Evolutionary conservation across 305 asterid genomes (phyloP), one percentile per base, ranked within the genome.

Genomic region (Caryopteris hybrid): DNA sequence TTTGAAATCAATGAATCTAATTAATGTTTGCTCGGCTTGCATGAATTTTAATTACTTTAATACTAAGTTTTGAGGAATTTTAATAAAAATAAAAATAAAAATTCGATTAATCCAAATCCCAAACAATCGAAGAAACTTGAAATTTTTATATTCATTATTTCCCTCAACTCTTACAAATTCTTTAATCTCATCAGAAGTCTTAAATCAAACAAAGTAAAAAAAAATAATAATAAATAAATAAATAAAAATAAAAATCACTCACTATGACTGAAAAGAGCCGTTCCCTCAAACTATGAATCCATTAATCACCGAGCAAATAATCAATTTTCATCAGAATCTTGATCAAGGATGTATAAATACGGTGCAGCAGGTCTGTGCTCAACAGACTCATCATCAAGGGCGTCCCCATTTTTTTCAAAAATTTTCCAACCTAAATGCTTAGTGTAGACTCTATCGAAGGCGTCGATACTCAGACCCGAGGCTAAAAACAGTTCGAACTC

Each of bases 401-500:
- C 74, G 9, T 72, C 76, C 25, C 47, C 75, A 27, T 74, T 69
- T 47, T 69, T 76, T 61, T 64, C 85, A 42, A 48, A 73, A 76
- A 60, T 18, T 69, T 72, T 66, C 88, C 92, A 85, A 66, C 92
- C 88, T 45, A 87, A 73, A 80, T 84, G 89, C 76, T 77, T 76
- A 22, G 66, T 54, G 75, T 80, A 87, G 17, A 77, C 87, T 56
- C 71, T 63, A 78, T 87, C 96, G 57, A 76, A 89, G 22, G 96
- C 95, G 48, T 79, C 82, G 45, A 90, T 71, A 65, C 78, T 90
- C 74, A 89, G 71, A 36, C 87, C 89, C 16, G 92, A 84, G 23
- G 87, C 89, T 42, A 90, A 62, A 84, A 89, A 90, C 38, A 83
- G 68, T 76, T 90, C 87, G 45, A 87, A 33, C 69, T 90, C 95